phyloP scores from a whole-genome alignment of 2,329 filamentous ascomycete genomes.

The Beauveria rudraprayagi region DNA sequence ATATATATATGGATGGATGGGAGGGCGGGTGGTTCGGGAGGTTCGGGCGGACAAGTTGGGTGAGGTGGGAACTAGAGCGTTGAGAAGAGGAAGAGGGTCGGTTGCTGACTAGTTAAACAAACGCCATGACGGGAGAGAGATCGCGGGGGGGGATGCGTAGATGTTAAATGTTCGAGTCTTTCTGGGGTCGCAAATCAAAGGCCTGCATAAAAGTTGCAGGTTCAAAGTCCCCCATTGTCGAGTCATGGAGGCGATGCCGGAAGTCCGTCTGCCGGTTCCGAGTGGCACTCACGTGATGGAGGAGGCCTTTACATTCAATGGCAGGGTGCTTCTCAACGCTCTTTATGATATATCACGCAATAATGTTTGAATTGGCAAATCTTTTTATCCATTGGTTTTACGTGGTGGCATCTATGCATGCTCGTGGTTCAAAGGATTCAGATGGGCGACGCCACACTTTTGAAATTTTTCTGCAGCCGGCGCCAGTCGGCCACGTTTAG shows the following conservation, averaged over 20 bases:
- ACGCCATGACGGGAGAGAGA: not conserved
- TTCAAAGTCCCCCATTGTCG: slow-evolving; percentile 2
- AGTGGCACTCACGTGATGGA: not conserved
- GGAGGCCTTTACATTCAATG: not conserved
- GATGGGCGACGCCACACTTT: not conserved
- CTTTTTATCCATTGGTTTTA: not conserved
- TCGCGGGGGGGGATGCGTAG: not conserved
- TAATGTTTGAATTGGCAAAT: not conserved
- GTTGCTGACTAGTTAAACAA: not conserved
- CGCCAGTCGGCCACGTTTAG: not conserved
- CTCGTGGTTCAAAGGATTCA: not conserved
- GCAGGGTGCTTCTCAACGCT: not conserved
- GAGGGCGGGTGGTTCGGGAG: too few species aligned
- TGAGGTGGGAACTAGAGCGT: not conserved
- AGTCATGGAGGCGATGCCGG: not conserved
- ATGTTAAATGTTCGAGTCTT: not conserved
- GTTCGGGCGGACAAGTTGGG: not conserved
- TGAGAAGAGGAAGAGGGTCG: not conserved
- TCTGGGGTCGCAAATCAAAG: not conserved
- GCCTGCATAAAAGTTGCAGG: not conserved
- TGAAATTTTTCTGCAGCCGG: not conserved
- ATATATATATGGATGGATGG: not conserved
- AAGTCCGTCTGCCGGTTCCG: not conserved
- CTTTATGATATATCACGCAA: not conserved
- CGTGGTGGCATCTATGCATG: not conserved